Evolutionary conservation across 2,329 filamentous ascomycete genomes (phyloP).

Genomic region (Colletotrichum orbiculare): DNA sequence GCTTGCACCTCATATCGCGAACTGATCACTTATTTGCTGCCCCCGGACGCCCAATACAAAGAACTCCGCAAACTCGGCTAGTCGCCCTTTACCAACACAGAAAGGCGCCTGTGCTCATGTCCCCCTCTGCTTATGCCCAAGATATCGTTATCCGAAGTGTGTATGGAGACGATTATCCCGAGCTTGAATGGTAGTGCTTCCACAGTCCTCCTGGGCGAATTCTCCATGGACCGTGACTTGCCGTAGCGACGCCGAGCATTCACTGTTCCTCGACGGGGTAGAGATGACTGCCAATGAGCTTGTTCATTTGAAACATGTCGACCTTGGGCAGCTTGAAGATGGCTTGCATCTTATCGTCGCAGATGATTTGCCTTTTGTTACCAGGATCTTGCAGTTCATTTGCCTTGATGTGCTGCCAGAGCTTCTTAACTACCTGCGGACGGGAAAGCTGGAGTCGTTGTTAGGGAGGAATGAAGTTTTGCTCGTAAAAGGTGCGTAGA

Average conservation of each 20-base stretch:
- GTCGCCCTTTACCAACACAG: conserved; percentile 28
- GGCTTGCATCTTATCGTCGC: conserved; percentile 89
- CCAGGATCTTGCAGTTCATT: conserved; percentile 89
- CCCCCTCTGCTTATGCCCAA: not conserved
- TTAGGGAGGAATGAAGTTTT: conserved; percentile 9
- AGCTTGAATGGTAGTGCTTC: too few species aligned
- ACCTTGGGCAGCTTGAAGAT: conserved; percentile 93
- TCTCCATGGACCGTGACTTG: too few species aligned
- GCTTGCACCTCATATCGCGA: conserved; percentile 10
- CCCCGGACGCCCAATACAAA: conserved; percentile 23
- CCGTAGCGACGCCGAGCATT: too few species aligned
- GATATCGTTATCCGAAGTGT: not conserved
- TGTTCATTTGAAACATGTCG: conserved; percentile 99
- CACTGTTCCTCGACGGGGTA: conserved; percentile 77
- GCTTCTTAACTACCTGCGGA: conserved; percentile 93
- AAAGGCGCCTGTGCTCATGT: conserved; percentile 24
- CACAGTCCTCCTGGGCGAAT: too few species aligned
- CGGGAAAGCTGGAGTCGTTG: conserved; percentile 76
- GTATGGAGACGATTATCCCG: too few species aligned
- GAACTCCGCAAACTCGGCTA: conserved; percentile 17
- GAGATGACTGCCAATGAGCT: conserved; percentile 88
- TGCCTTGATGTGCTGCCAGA: conserved; percentile 95
- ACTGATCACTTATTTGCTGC: conserved; percentile 16
- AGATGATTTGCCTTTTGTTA: conserved; percentile 92
- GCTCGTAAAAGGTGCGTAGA: not conserved